Percentiles rank a stretch among this genome's conserved stretches.
Conservation (phyloP, 2,329 filamentous ascomycete genomes). For the Zymoseptoria pseudotritici region DNA sequence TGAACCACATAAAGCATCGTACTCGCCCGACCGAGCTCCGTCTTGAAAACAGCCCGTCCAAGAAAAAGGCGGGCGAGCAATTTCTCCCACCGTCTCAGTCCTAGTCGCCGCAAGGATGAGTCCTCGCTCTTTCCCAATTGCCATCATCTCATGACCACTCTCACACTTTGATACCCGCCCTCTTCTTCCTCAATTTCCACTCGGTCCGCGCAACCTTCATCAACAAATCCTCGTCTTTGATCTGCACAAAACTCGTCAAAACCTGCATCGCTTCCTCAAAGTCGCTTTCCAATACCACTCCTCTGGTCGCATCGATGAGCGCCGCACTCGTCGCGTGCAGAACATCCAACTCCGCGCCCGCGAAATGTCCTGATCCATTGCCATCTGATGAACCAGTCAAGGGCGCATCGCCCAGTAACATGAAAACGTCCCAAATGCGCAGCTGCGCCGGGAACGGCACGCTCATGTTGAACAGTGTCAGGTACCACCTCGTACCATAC, state of each 20-base stretch:
- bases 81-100: too few species aligned
- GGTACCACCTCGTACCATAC: slow-evolving; percentile 96
- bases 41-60: neutral
- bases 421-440: slow-evolving; percentile 95
- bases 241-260: slow-evolving; percentile 84
- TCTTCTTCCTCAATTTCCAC: slow-evolving; percentile 57
- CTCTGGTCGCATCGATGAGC: slow-evolving; percentile 80
- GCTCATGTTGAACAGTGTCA: slow-evolving; percentile 94
- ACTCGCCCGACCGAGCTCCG: neutral
- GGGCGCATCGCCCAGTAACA: slow-evolving; percentile 71
- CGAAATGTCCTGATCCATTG: slow-evolving; percentile 32
- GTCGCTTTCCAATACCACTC: slow-evolving; percentile 83
- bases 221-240: slow-evolving; percentile 87
- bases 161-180: neutral
- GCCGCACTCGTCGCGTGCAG: slow-evolving; percentile 85
- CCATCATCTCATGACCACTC: too few species aligned
- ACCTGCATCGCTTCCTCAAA: slow-evolving; percentile 99
- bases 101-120: too few species aligned
- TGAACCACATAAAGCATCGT: neutral
- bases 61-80: neutral
- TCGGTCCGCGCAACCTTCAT: slow-evolving; percentile 86
- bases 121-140: too few species aligned
- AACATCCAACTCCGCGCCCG: slow-evolving; percentile 66
- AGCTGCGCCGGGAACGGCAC: slow-evolving; percentile 92
- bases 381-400: neutral